phyloP scores from a whole-genome alignment of 306 rosid species.

The Benincasa hispida region DNA sequence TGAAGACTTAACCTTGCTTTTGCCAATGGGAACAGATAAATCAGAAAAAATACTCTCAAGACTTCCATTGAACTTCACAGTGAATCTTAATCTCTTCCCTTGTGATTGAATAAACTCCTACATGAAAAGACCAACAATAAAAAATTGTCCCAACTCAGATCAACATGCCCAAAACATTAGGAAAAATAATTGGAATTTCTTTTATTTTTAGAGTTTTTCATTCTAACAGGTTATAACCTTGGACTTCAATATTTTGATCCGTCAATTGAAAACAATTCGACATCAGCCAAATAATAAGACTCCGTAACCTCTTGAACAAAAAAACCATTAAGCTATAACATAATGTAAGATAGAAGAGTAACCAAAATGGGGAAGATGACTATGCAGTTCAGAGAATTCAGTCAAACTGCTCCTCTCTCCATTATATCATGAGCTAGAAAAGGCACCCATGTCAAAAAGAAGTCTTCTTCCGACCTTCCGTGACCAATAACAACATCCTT shows the following conservation, averaged over 20 bases:
- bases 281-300: not conserved
- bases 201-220: too few species aligned
- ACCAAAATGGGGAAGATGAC: not conserved
- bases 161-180: not conserved
- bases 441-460: not conserved
- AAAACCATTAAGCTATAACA: not conserved
- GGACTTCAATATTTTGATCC: not conserved
- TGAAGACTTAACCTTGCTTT: constrained; percentile 36
- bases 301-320: not conserved
- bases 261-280: not conserved
- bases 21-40: constrained; percentile 32
- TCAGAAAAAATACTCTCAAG: constrained; percentile 65
- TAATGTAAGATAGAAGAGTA: not conserved
- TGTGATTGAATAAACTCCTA: constrained; percentile 80
- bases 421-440: not conserved
- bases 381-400: not conserved
- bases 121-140: constrained; percentile 10
- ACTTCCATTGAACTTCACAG: constrained; percentile 43
- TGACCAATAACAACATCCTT: not conserved
- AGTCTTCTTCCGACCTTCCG: not conserved
- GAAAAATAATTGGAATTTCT: not conserved
- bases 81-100: constrained; percentile 58
- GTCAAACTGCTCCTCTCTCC: not conserved
- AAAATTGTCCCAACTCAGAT: not conserved
- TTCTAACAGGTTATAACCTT: not conserved